phyloP scores from a whole-genome alignment of 2,329 filamentous ascomycete genomes.

The Pseudocercospora vitis region DNA sequence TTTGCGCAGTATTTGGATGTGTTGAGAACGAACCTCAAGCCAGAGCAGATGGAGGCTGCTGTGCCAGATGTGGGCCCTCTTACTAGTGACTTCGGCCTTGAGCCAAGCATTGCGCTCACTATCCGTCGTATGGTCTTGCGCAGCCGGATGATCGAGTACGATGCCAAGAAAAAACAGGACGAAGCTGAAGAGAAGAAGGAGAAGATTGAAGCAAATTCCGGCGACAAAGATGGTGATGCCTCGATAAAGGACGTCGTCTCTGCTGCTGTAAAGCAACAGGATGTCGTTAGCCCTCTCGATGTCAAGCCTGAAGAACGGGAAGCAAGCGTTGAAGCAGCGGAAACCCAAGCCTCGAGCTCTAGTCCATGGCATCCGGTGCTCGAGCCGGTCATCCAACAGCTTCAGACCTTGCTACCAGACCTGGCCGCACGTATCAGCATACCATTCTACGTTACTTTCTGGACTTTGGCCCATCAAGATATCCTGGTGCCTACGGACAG shows the following conservation, averaged over 20 bases:
- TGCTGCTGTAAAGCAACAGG: constrained; percentile 7
- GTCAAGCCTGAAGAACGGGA: constrained; percentile 6
- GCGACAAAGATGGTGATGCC: constrained; percentile 11
- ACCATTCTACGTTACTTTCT: constrained; percentile 87
- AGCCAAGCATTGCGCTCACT: constrained; percentile 79
- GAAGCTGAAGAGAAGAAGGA: constrained; percentile 35
- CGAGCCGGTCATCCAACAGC: constrained; percentile 68
- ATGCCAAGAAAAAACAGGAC: constrained; percentile 39
- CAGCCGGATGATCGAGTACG: constrained; percentile 57
- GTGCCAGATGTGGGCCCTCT: constrained; percentile 74
- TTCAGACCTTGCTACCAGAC: constrained; percentile 60
- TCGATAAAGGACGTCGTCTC: constrained; percentile 40
- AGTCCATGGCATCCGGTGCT: constrained; percentile 66
- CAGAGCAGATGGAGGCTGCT: constrained; percentile 72
- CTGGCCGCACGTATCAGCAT: constrained; percentile 71
- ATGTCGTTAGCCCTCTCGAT: background rate
- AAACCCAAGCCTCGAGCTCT: constrained; percentile 9
- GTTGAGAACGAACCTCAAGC: constrained; percentile 73
- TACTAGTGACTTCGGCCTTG: constrained; percentile 75
- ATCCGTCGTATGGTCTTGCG: constrained; percentile 74
- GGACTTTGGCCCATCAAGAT: constrained; percentile 83
- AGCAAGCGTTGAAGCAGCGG: constrained; percentile 3
- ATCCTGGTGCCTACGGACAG: constrained; percentile 72
- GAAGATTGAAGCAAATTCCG: constrained; percentile 53
- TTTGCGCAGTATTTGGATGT: constrained; percentile 87